A percentile compares a stretch with the other conserved stretches of the same genome.
phyloP scores from a whole-genome alignment of 2,329 filamentous ascomycete genomes.

The Sporothrix pallida region DNA sequence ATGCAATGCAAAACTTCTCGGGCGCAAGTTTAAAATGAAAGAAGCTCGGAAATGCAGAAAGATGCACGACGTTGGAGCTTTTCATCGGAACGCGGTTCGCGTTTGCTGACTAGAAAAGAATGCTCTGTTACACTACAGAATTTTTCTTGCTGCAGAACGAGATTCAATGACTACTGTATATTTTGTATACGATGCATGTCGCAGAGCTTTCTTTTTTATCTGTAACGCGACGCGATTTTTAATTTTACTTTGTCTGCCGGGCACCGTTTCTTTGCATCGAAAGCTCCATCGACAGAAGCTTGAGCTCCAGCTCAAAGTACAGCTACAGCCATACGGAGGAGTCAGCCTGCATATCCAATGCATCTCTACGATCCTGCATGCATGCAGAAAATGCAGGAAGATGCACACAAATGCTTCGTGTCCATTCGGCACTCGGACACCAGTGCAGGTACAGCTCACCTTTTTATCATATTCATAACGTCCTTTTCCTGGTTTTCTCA shows the following conservation, averaged over 20 bases:
- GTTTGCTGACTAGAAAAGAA: background rate
- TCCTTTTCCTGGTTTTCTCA: background rate
- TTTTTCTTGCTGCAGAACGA: background rate
- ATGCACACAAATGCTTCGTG: background rate
- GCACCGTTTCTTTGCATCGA: background rate
- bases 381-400: background rate
- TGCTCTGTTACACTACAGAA: background rate
- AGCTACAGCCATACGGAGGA: background rate
- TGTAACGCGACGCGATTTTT: conserved; percentile 23
- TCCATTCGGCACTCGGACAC: conserved; percentile 21
- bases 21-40: background rate
- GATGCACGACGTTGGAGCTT: background rate
- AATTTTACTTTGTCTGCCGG: conserved; percentile 16
- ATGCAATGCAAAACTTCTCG: background rate
- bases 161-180: background rate
- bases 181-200: background rate
- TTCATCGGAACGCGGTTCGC: conserved; percentile 1
- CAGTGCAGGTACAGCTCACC: conserved; percentile 11
- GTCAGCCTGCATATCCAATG: conserved; percentile 17
- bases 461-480: background rate
- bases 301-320: background rate
- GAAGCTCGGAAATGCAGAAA: background rate
- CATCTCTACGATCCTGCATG: conserved; percentile 8
- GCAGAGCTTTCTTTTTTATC: background rate
- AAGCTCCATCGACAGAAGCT: background rate